A percentile compares a stretch with the other conserved stretches of the same genome.
Evolutionary conservation across 108 stramenopile genomes (phyloP).

Genomic region (Stephanodiscus triporus): DNA sequence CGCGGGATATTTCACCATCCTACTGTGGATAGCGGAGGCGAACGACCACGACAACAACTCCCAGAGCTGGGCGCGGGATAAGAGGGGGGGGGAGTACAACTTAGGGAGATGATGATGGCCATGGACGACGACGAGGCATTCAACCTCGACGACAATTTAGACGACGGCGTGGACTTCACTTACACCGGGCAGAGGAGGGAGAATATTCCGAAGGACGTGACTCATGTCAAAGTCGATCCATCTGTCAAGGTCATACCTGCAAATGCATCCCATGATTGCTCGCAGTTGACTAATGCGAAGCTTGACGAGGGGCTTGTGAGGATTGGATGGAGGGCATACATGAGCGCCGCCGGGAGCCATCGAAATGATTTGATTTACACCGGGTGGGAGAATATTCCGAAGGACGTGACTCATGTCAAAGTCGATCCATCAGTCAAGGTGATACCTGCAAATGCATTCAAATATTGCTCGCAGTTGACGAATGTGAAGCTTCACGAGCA

Average conservation of each 20-base stretch:
- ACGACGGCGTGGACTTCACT: too few relatives aligned
- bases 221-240: not conserved
- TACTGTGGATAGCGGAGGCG: too few relatives aligned
- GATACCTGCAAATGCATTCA: not conserved
- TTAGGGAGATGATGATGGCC: too few relatives aligned
- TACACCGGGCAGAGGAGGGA: not conserved
- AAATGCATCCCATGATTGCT: not conserved
- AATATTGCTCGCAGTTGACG: not conserved
- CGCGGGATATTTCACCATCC: too few relatives aligned
- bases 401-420: not conserved
- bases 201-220: not conserved
- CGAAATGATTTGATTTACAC: too few relatives aligned
- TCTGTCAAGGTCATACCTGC: not conserved
- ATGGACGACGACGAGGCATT: too few relatives aligned
- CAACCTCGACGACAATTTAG: too few relatives aligned
- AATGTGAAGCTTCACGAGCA: not conserved
- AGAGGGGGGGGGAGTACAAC: too few relatives aligned
- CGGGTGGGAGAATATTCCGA: not conserved
- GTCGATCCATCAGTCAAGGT: not conserved
- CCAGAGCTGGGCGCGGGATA: too few relatives aligned
- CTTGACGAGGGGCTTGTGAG: constrained; percentile 6
- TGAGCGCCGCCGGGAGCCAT: too few relatives aligned
- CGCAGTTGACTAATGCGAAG: not conserved
- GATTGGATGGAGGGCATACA: constrained; percentile 19
- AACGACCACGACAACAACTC: too few relatives aligned